Base-by-base conservation (phyloP, 2,329 filamentous ascomycete species). In the Nannizzia gypsea region DNA sequence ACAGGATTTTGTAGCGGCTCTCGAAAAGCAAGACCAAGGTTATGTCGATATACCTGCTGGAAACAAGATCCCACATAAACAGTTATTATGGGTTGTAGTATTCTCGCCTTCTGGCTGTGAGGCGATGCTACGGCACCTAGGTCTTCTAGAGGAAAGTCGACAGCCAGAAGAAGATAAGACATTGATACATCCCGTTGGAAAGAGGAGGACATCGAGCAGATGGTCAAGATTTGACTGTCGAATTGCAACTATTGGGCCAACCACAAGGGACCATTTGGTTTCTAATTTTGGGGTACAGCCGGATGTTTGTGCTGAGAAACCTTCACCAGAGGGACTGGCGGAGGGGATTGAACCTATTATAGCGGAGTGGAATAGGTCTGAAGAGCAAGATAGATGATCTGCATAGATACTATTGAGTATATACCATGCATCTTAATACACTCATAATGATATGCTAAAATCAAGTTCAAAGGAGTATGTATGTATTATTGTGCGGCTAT, bases 201-300 rank as follows among this genome's bases (percentile, higher is more conserved):
- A 15, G 58, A 20, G 42, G 36, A 9, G 9, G 46, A 22, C 24
- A 36, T 48, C 61, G 56, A 56, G 69, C 70, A n/a, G 38, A 57
- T 22, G 50, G 56, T 15, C 13, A 2, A 52, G 61, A 28, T 74
- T 74, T 8, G 78, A 71, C 57, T 86, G 84, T 0, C 84, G 82
- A 63, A 78, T 97, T 62, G 89, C 87, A 13, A 95, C 91, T 0
- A 99, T 99, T 72, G 93, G 93, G 0, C 92, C 93, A 11, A 99
- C 93, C 17, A 99, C 93, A 9, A 81, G 86, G 63, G 84, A 90
- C 65, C 85, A 89, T 73, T 74, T 99, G 58, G 64, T 66, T 6
- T 65, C 63, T 40, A 69, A 70, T 22, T 76, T 73, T 67, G 74
- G 71, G 20, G 73, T 79, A 62, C 71, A 74, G 60, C 70, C 76